A percentile compares a stretch with the other conserved stretches of the same genome.
Evolutionary conservation across 2,329 filamentous ascomycete genomes (phyloP).

Genomic region (Xylaria sp.): DNA sequence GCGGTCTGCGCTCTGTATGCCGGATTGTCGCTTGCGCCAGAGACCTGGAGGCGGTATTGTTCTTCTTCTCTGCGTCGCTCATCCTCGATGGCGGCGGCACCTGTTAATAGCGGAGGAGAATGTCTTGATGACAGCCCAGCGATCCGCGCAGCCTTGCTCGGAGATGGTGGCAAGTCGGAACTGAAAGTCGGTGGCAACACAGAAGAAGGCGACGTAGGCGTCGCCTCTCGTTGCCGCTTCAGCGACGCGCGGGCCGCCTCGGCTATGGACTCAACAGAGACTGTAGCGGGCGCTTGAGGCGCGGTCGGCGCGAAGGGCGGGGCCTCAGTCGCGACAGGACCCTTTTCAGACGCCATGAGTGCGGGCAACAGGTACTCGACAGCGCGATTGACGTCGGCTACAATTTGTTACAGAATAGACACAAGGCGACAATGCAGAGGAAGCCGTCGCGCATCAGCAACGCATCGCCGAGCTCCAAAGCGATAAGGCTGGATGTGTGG

Average conservation of each 20-base stretch:
- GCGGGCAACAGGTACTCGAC: slow-evolving; percentile 35
- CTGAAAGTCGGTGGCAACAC: slow-evolving; percentile 47
- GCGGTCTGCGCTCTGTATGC: slow-evolving; percentile 63
- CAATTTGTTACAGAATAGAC: slow-evolving; percentile 40
- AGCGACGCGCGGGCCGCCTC: slow-evolving; percentile 53
- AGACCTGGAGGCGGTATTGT: slow-evolving; percentile 53
- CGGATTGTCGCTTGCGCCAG: slow-evolving; percentile 63
- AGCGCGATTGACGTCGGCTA: slow-evolving; percentile 42
- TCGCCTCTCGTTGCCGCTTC: slow-evolving; percentile 61
- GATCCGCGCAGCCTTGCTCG: slow-evolving; percentile 64
- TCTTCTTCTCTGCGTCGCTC: slow-evolving; percentile 61
- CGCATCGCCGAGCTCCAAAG: slow-evolving; percentile 47
- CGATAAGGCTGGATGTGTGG: slow-evolving; percentile 50
- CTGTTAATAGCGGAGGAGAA: slow-evolving; percentile 61
- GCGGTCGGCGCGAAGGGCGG: slow-evolving; percentile 53
- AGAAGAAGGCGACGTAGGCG: slow-evolving; percentile 53
- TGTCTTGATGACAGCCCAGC: slow-evolving; percentile 54
- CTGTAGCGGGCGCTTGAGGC: slow-evolving; percentile 50
- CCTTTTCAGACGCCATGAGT: slow-evolving; percentile 65
- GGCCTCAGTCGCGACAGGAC: slow-evolving; percentile 62
- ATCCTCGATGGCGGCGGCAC: slow-evolving; percentile 64
- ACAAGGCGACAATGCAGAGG: slow-evolving; percentile 38
- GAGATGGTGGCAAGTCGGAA: slow-evolving; percentile 62
- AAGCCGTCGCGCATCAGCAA: slow-evolving; percentile 48
- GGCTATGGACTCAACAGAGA: slow-evolving; percentile 55